A percentile compares a stretch with the other conserved stretches of the same genome.
Conservation (phyloP, 2,329 filamentous ascomycete species). For the Cordyceps javanica region DNA sequence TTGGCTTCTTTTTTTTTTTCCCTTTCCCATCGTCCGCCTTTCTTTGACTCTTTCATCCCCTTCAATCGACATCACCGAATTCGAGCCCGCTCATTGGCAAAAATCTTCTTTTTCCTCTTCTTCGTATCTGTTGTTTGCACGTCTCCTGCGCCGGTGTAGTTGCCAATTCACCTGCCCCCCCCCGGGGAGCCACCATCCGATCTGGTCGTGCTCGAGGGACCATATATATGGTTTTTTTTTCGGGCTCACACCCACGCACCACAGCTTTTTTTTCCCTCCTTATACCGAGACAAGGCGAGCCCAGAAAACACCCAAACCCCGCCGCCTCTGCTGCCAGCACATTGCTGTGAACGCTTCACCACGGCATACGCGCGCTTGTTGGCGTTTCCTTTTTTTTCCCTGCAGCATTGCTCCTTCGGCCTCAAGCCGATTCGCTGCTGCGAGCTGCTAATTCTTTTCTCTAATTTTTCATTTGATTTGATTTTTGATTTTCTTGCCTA, state of each 20-base stretch:
- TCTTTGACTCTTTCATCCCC: not conserved
- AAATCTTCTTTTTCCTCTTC: not conserved
- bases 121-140: not conserved
- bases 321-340: not conserved
- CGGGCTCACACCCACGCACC: not conserved
- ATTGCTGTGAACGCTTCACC: conserved; percentile 8
- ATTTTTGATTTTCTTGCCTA: not conserved
- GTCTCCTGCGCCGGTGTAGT: not conserved
- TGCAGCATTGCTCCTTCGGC: not conserved
- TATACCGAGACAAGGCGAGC: conserved; percentile 16
- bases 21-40: not conserved
- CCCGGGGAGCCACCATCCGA: not conserved
- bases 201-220: conserved; percentile 6
- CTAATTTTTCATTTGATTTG: not conserved
- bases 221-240: not conserved
- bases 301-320: conserved; percentile 1
- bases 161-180: too few relatives aligned
- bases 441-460: not conserved
- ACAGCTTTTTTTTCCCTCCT: not conserved
- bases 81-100: not conserved
- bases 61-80: not conserved
- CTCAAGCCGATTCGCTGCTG: not conserved
- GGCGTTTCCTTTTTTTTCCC: not conserved
- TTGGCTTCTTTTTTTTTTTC: not conserved
- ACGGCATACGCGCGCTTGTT: conserved; percentile 9